These are phyloP conservation scores for Serpula lacrymans DNA, from an alignment of 768 basidiomycete species.

Conservation along the genomic window DNA sequence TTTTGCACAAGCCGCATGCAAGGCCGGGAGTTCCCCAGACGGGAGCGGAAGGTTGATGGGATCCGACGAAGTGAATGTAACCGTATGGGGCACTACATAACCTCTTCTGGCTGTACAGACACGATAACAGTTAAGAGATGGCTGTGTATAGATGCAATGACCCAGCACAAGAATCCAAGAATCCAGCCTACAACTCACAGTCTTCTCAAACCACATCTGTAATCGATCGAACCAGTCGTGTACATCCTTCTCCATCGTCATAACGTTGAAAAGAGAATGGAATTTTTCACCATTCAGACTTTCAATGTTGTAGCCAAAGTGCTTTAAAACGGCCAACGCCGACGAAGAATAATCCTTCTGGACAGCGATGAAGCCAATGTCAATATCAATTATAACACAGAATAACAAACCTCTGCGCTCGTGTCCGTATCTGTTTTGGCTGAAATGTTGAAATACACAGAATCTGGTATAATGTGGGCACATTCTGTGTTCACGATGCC, in stretches of 20 bases:
- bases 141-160: too few relatives aligned
- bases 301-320: constrained; percentile 22
- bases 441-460: constrained; percentile 12
- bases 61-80: too few relatives aligned
- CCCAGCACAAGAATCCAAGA: too few relatives aligned
- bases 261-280: constrained; percentile 29
- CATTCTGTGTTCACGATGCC: constrained; percentile 15
- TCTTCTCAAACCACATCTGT: constrained; percentile 29
- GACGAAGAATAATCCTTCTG: constrained; percentile 21
- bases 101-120: too few relatives aligned
- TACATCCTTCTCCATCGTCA: constrained; percentile 21
- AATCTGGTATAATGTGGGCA: constrained; percentile 29
- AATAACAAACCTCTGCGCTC: constrained; percentile 11
- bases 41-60: too few relatives aligned
- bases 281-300: constrained; percentile 26
- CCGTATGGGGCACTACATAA: too few relatives aligned
- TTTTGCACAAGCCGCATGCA: too few relatives aligned
- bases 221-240: constrained; percentile 26
- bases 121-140: too few relatives aligned
- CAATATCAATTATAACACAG: constrained; percentile 7
- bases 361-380: constrained; percentile 1
- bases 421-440: too few relatives aligned
- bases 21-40: too few relatives aligned
- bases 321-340: constrained; percentile 21
- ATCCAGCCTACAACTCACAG: too few relatives aligned